phyloP scores from a whole-genome alignment of 202 grass and related monocot species.

The Eragrostis tef region DNA sequence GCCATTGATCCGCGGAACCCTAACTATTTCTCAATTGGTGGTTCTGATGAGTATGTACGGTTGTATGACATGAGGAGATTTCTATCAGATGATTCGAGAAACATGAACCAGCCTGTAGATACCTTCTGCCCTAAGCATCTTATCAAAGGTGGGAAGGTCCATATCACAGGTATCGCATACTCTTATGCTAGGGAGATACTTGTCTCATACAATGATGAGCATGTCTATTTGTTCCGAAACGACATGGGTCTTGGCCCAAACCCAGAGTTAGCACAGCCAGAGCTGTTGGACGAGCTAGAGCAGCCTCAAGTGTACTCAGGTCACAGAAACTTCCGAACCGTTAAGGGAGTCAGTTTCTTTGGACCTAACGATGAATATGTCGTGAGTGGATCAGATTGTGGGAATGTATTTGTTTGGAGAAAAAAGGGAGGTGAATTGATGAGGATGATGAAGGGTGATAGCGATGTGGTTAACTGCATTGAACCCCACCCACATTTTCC shows the following conservation, averaged over 20 bases:
- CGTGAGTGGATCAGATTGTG: conserved; percentile 81
- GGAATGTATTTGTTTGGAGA: conserved; percentile 80
- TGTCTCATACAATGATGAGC: conserved; percentile 82
- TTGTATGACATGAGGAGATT: conserved; percentile 81
- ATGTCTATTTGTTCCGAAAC: conserved; percentile 73
- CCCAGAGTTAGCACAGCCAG: conserved; percentile 43
- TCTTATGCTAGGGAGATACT: conserved; percentile 73
- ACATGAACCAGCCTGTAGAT: conserved; percentile 57
- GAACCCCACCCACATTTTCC: conserved; percentile 78
- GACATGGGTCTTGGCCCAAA: conserved; percentile 71
- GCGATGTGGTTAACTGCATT: conserved; percentile 66
- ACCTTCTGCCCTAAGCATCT: conserved; percentile 77
- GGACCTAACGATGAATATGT: conserved; percentile 86
- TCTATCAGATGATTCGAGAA: conserved; percentile 43
- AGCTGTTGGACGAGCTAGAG: conserved; percentile 45
- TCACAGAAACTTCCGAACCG: conserved; percentile 74
- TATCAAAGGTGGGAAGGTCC: conserved; percentile 48
- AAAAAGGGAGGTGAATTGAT: conserved; percentile 74
- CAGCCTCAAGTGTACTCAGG: conserved; percentile 66
- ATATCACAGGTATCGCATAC: conserved; percentile 70
- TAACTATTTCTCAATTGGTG: conserved; percentile 71
- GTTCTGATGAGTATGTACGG: conserved; percentile 74
- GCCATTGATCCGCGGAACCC: conserved; percentile 68
- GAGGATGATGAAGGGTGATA: conserved; percentile 75
- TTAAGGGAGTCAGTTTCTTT: conserved; percentile 86